These are phyloP conservation scores for Wickerhamia fluorescens DNA, from an alignment of 805 yeast genomes.

Conservation along the genomic window DNA sequence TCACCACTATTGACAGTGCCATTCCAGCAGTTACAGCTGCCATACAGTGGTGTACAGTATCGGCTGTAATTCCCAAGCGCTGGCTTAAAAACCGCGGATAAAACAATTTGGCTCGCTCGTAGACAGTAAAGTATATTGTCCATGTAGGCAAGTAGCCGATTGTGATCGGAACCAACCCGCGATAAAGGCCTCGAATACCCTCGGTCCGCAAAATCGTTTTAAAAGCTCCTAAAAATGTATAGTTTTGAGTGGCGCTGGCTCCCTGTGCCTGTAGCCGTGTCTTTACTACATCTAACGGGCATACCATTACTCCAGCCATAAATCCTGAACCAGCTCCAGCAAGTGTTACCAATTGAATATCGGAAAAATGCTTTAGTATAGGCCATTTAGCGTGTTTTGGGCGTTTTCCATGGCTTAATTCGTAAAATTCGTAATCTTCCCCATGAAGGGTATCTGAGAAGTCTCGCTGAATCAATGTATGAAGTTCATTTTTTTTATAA, in stretches of 20 bases:
- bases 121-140: constrained; percentile 91
- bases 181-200: constrained; percentile 75
- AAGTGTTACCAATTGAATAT: constrained; percentile 56
- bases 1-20: constrained; percentile 74
- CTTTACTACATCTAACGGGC: constrained; percentile 94
- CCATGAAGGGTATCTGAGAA: constrained; percentile 33
- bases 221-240: constrained; percentile 63
- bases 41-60: constrained; percentile 35
- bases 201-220: constrained; percentile 64
- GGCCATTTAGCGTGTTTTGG: constrained; percentile 1
- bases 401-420: too few species aligned
- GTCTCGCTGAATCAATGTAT: constrained; percentile 11
- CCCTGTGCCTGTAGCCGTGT: constrained; percentile 94
- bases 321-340: constrained; percentile 96
- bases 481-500: too few species aligned
- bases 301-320: constrained; percentile 79
- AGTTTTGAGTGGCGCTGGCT: constrained; percentile 20
- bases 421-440: constrained; percentile 31
- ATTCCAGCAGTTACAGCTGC: constrained; percentile 87
- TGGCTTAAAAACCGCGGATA: constrained; percentile 37
- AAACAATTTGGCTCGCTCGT: constrained; percentile 65
- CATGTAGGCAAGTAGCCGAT: constrained; percentile 95
- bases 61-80: constrained; percentile 17
- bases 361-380: constrained; percentile 1
- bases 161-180: constrained; percentile 89